A percentile compares a stretch with the other conserved stretches of the same genome.
phyloP scores from a whole-genome alignment of 225 moss, liverwort and hornwort genomes.

The Straminergon stramineum region DNA sequence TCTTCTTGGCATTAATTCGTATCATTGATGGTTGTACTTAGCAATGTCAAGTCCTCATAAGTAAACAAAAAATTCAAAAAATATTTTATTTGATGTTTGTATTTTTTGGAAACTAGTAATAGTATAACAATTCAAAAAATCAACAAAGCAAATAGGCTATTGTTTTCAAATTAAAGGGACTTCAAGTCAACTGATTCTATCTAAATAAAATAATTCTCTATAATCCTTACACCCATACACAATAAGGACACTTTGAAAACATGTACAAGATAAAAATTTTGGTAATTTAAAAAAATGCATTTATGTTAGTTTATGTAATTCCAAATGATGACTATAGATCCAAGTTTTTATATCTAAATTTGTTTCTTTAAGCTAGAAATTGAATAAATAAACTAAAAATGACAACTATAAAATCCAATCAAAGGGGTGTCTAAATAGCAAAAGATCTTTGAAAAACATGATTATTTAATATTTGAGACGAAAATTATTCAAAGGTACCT shows the following conservation, averaged over 20 bases:
- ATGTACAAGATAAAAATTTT: background rate
- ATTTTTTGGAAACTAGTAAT: background rate
- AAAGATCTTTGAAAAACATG: background rate
- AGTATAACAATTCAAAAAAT: background rate
- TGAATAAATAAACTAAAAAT: background rate
- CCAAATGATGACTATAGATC: background rate
- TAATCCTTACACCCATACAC: background rate
- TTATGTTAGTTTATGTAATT: background rate
- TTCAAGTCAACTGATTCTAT: background rate
- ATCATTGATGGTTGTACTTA: background rate
- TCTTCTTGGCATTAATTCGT: too few relatives aligned
- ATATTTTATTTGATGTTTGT: background rate
- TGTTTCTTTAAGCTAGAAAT: background rate
- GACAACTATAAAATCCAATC: background rate
- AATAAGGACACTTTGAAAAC: background rate
- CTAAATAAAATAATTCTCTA: background rate
- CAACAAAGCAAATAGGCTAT: background rate
- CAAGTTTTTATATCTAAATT: background rate
- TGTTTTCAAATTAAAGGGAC: background rate
- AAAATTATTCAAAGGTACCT: background rate
- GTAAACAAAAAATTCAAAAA: background rate
- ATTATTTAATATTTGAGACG: background rate
- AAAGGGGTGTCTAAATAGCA: accelerated
- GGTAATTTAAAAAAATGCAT: background rate
- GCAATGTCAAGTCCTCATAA: background rate